Base-by-base conservation (phyloP, 1,284 basidiomycete species). In the Leccinum subrobustum region DNA sequence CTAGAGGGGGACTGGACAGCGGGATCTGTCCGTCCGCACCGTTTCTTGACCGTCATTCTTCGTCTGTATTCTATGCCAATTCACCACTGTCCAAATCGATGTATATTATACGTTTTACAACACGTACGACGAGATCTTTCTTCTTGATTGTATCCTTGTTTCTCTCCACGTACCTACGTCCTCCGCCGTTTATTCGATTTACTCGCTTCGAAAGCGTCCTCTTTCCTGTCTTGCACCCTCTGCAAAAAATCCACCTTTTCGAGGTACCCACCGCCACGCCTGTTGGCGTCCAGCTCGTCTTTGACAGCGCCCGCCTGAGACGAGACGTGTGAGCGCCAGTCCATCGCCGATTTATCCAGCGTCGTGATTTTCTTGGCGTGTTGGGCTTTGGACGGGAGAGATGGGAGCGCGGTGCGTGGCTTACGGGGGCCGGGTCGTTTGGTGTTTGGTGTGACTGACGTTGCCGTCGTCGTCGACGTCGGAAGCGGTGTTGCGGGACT, bases 221-320 rank as follows among this genome's bases (percentile, higher is more conserved):
- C 89, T 72, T 82, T 86, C 60, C 88, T 79, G 54, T 86, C 84
- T 44, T 85, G 87, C 0, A 93, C 91, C 50, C 92, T 77, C 60
- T 87, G 77, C 66, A 94, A 72, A 69, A 93, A 94, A 51, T 92
- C 89, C 25, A 92, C 84, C 74, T 89, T 92, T 66, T 92, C 91
- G 18, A 94, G 77, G 73, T 89, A 93, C 0, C 91, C 90, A 20
- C 89, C 89, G 1, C 85, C 83, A 54, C 86, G 81, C 54, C 87
- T 76, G 63, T 92, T 87, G 1, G 83, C 83, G 54, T 89, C 84
- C n/a, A 94, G 78, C 63, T 91, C 88, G 64, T 92, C 87, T 61
- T 83, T 81, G 11, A 87, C 69, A 2, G 76, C 77, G 0, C 76
- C 66, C 23, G 76, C 71, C 60, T 81, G 76, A 0, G 79, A 65